Conservation (phyloP, 2,329 filamentous ascomycete species). For the Nigrospora sphaerica region DNA sequence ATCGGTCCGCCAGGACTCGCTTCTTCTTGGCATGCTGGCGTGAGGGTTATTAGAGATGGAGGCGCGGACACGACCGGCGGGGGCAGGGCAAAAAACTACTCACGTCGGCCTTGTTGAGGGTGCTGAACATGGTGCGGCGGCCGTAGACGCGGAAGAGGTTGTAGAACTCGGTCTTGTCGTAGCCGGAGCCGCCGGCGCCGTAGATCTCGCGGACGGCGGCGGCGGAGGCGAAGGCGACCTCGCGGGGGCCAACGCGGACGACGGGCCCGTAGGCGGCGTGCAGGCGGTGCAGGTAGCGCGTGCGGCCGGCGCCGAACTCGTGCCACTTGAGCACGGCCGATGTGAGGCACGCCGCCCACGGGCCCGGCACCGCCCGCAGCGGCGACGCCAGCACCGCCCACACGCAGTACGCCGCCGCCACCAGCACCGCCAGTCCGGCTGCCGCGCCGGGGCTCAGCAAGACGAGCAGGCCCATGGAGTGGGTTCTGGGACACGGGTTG, state of each 20-base stretch:
- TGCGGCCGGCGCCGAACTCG: conserved; percentile 46
- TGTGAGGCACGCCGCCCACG: conserved; percentile 38
- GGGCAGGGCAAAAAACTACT: conserved; percentile 11
- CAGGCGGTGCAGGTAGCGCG: conserved; percentile 46
- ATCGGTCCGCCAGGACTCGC: conserved; percentile 57
- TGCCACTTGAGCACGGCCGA: conserved; percentile 46
- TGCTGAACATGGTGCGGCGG: conserved; percentile 52
- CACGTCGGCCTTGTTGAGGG: conserved; percentile 45
- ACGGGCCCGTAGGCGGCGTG: conserved; percentile 50
- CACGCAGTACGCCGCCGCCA: conserved; percentile 8
- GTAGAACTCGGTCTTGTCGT: conserved; percentile 60
- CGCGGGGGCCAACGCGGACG: conserved; percentile 49
- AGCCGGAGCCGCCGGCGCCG: conserved; percentile 52
- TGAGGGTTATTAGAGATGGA: background rate
- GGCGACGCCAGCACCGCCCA: conserved; percentile 26
- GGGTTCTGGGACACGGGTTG: too few relatives aligned
- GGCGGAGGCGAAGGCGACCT: conserved; percentile 51
- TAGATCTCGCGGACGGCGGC: conserved; percentile 57
- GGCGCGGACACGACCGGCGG: too few relatives aligned
- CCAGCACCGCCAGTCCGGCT: background rate
- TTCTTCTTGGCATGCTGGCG: conserved; percentile 55
- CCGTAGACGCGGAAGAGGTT: conserved; percentile 52
- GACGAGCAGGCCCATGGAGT: background rate
- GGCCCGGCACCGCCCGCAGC: conserved; percentile 39
- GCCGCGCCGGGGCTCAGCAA: background rate